Base-by-base conservation (phyloP, 176 grass and related monocot genomes). In the Puccinellia tenuiflora region DNA sequence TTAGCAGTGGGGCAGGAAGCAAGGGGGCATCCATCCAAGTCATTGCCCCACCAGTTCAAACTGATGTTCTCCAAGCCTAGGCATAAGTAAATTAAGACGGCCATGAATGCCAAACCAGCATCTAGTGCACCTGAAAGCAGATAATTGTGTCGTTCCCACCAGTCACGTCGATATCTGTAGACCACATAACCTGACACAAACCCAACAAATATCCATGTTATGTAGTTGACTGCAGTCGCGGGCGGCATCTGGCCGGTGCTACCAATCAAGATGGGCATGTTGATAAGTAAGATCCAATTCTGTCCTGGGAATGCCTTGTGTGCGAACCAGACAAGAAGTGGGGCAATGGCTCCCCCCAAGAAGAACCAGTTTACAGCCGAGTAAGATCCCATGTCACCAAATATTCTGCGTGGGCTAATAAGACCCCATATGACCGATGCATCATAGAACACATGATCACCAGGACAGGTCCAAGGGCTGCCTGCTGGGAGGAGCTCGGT, bases 371-470 rank as follows among this genome's bases (percentile, higher is more conserved):
- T 98, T 11, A 95, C 68, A 1, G 96, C 92, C 0, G 92, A 95
- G 85, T 95, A 98, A 24, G 64, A 85, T 47, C 96, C 92, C 3
- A 98, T 81, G 73, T 98, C 84, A 0, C 96, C 96, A 46, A 98
- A 98, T 73, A 98, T 98, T 42, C 96, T 82, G 45, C 96, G 96
- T 18, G 92, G 96, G 28, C 96, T 82, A 21, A 98, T 86, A 20
- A 98, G 88, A 16, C 96, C 96, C 96, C 96, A 98, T 68, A 98
- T 98, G 30, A 98, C 96, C 14, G 96, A 98, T 40, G 92, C 96
- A 18, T 98, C 96, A 14, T 91, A 98, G 79, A 98, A 98, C 34
- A 98, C 88, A 54, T 95, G 96, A 55, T 98, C 96, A 3, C 79
- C 9, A 0, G 95, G 95, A 79, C 92, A 98, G n/a, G 96, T 95